Conservation (phyloP, 768 basidiomycete genomes). For the Holtermannia corniformis region DNA sequence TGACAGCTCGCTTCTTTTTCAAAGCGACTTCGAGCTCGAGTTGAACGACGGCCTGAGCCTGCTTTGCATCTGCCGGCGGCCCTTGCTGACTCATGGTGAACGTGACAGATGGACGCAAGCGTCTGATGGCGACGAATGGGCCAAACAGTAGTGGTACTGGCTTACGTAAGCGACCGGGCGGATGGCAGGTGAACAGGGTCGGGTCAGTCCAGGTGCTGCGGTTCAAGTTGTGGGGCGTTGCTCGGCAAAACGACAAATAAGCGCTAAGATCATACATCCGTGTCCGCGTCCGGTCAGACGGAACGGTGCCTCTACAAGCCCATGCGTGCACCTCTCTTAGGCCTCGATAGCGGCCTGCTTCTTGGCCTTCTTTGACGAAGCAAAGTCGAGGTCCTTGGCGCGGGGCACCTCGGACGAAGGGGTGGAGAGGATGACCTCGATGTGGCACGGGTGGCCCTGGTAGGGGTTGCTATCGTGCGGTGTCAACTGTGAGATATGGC, state of each 20-base stretch:
- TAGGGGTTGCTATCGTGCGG: conserved; percentile 63
- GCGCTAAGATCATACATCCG: background rate
- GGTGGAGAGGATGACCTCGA: conserved; percentile 76
- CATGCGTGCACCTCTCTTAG: conserved; percentile 13
- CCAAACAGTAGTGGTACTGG: no score
- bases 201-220: no score
- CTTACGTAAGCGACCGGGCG: no score
- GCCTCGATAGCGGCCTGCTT: conserved; percentile 40
- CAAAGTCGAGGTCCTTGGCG: conserved; percentile 66
- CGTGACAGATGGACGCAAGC: no score
- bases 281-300: background rate
- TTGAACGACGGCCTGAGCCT: conserved; percentile 32
- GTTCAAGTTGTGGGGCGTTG: no score
- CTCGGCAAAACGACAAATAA: no score
- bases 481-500: background rate
- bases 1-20: conserved; percentile 25
- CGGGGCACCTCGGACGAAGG: conserved; percentile 78
- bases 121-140: no score
- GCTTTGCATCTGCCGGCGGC: conserved; percentile 36
- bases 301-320: background rate
- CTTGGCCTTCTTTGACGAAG: conserved; percentile 39
- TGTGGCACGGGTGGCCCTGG: conserved; percentile 94
- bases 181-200: no score
- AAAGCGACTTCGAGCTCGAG: conserved; percentile 31
- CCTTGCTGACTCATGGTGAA: conserved; percentile 26